Evolutionary conservation across 2,329 filamentous ascomycete genomes (phyloP).

Genomic region (Aureobasidium uvarum): DNA sequence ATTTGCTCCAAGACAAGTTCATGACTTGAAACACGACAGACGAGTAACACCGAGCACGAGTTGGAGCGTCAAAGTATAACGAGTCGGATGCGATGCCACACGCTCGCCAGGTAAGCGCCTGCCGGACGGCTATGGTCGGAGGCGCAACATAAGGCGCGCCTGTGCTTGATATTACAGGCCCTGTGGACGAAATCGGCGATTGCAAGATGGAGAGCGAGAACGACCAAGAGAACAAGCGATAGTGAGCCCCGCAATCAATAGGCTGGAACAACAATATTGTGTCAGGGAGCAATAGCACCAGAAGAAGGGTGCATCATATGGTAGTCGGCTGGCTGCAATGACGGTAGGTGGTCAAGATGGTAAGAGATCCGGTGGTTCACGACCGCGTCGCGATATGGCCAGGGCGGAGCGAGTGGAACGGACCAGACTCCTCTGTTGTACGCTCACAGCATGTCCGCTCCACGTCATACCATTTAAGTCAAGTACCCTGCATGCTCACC

Average conservation of each 20-base stretch:
- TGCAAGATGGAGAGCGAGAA: neutral
- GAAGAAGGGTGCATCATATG: neutral
- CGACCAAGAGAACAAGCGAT: conserved; percentile 12
- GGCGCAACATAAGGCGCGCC: conserved; percentile 14
- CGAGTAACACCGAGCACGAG: neutral
- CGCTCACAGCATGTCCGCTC: neutral
- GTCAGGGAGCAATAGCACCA: neutral
- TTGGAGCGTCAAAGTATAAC: neutral
- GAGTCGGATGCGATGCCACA: conserved; percentile 21
- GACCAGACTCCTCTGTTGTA: neutral
- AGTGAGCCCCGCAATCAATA: neutral
- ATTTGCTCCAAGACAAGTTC: neutral
- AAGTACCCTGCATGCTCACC: neutral
- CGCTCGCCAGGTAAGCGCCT: neutral
- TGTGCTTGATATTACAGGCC: neutral
- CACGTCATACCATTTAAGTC: neutral
- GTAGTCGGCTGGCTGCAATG: neutral
- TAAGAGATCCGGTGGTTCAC: neutral
- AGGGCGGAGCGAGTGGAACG: neutral
- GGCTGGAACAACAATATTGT: neutral
- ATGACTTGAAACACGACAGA: conserved; percentile 11
- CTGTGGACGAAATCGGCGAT: conserved; percentile 7
- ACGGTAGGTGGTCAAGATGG: neutral
- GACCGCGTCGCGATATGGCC: neutral
- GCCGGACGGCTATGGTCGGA: conserved; percentile 13